Evolutionary conservation across 139 green algal species (phyloP).

Genomic region (Chlorella vulgaris): DNA sequence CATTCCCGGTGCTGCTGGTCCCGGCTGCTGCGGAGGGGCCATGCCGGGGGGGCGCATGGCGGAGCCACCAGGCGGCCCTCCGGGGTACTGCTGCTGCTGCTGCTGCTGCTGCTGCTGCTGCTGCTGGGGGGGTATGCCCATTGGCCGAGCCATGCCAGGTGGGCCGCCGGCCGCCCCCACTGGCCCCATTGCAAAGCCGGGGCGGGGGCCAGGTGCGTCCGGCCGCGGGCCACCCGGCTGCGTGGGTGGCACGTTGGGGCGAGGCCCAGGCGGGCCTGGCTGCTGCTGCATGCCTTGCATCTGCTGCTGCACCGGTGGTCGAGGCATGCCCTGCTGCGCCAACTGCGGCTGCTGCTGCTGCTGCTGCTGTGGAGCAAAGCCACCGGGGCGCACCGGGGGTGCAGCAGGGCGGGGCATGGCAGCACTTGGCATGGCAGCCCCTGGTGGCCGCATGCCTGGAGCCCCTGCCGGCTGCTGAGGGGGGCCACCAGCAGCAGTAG

Average conservation of each 20-base stretch:
- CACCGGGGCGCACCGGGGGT: not conserved
- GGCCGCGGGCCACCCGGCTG: not conserved
- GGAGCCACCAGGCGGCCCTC: not conserved
- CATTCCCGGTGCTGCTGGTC: not conserved
- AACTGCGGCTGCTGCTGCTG: slow-evolving; percentile 32
- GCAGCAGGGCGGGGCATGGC: too few species aligned
- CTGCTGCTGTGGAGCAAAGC: slow-evolving; percentile 17
- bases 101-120: slow-evolving; percentile 22
- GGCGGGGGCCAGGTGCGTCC: not conserved
- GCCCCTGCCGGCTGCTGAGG: not conserved
- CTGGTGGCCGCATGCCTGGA: slow-evolving; percentile 25
- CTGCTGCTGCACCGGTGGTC: slow-evolving; percentile 8
- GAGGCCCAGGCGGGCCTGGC: not conserved
- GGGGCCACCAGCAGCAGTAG: not conserved
- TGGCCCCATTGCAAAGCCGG: slow-evolving; percentile 4
- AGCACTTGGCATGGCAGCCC: not conserved
- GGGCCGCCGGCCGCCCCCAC: not conserved
- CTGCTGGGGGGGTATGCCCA: not conserved
- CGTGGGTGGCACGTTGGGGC: too few species aligned
- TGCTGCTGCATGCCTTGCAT: slow-evolving; percentile 8
- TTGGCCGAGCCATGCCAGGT: not conserved
- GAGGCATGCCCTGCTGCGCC: slow-evolving; percentile 7
- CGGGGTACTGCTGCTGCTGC: not conserved
- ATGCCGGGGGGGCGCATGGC: not conserved
- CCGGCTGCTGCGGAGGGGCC: not conserved